phyloP scores from a whole-genome alignment of 108 stramenopile genomes.

The Cyclotella choctawhatcheeana region DNA sequence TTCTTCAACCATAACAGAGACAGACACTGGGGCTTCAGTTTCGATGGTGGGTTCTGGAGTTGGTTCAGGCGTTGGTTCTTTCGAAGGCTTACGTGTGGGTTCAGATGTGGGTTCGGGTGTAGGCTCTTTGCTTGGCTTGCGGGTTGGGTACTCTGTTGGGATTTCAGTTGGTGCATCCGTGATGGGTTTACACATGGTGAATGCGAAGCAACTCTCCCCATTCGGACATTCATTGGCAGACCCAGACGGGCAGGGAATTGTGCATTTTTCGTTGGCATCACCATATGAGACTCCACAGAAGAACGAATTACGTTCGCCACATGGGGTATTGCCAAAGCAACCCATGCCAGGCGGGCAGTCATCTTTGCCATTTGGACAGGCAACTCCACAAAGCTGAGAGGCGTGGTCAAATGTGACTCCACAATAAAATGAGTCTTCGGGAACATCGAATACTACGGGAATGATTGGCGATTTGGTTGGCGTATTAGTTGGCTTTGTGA shows the following conservation, averaged over 20 bases:
- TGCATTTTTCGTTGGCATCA: slow-evolving; percentile 70
- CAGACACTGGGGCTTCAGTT: slow-evolving; percentile 8
- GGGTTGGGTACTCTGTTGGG: slow-evolving; percentile 31
- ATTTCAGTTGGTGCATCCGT: slow-evolving; percentile 36
- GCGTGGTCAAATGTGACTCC: slow-evolving; percentile 50
- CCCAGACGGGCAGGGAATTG: slow-evolving; percentile 69
- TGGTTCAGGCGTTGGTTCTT: background rate
- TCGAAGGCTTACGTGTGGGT: slow-evolving; percentile 4
- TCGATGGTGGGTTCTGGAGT: background rate
- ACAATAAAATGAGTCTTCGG: slow-evolving; percentile 54
- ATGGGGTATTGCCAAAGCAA: slow-evolving; percentile 54
- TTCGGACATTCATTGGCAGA: slow-evolving; percentile 70
- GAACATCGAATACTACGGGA: slow-evolving; percentile 45
- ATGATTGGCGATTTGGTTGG: slow-evolving; percentile 45
- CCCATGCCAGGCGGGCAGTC: slow-evolving; percentile 47
- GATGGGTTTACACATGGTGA: slow-evolving; percentile 62
- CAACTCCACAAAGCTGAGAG: slow-evolving; percentile 34
- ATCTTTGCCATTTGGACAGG: slow-evolving; percentile 44
- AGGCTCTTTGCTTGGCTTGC: slow-evolving; percentile 21
- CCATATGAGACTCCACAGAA: slow-evolving; percentile 84
- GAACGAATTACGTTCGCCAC: slow-evolving; percentile 49
- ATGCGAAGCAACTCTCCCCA: slow-evolving; percentile 82
- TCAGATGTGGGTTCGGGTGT: slow-evolving; percentile 6
- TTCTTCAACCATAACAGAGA: background rate
- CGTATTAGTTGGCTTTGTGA: slow-evolving; percentile 26